phyloP scores from a whole-genome alignment of 2,329 filamentous ascomycete genomes.

The Gliomastix tumulicola region DNA sequence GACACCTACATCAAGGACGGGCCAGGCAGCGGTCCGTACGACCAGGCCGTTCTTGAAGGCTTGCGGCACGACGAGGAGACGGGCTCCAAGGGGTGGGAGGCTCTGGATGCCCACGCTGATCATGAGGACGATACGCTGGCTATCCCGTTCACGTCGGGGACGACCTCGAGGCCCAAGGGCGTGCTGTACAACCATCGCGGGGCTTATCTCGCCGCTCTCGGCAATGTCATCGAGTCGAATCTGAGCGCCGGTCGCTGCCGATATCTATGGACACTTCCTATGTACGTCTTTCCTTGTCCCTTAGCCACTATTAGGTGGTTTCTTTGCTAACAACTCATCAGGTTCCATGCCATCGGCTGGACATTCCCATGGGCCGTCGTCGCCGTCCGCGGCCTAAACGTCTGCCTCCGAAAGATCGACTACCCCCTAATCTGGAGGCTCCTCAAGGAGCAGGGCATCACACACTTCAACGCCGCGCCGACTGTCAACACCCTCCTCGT shows the following conservation, averaged over 20 bases:
- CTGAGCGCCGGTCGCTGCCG: conserved; percentile 71
- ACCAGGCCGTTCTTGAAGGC: conserved; percentile 77
- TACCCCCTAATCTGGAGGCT: conserved; percentile 89
- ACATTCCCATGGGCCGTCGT: conserved; percentile 92
- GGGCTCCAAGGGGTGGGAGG: conserved; percentile 68
- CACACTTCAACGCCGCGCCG: conserved; percentile 92
- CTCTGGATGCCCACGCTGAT: conserved; percentile 59
- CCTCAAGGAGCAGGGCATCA: conserved; percentile 78
- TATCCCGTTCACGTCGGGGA: conserved; percentile 90
- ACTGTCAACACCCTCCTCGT: conserved; percentile 95
- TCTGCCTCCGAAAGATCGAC: conserved; percentile 90
- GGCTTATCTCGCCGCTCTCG: conserved; percentile 76
- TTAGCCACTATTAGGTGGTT: too few relatives aligned
- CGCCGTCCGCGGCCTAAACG: conserved; percentile 87
- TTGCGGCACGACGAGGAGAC: conserved; percentile 61
- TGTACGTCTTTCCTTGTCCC: too few relatives aligned
- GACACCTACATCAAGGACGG: not conserved
- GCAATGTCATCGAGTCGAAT: conserved; percentile 82
- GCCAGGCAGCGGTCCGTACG: conserved; percentile 69
- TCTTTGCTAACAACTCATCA: too few relatives aligned
- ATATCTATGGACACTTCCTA: conserved; percentile 87
- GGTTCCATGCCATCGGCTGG: conserved; percentile 68
- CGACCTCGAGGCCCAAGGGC: conserved; percentile 85
- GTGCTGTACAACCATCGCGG: conserved; percentile 89
- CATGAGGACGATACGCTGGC: conserved; percentile 79